Conservation (phyloP, 2,329 filamentous ascomycete genomes). For the Colletotrichum agaves region DNA sequence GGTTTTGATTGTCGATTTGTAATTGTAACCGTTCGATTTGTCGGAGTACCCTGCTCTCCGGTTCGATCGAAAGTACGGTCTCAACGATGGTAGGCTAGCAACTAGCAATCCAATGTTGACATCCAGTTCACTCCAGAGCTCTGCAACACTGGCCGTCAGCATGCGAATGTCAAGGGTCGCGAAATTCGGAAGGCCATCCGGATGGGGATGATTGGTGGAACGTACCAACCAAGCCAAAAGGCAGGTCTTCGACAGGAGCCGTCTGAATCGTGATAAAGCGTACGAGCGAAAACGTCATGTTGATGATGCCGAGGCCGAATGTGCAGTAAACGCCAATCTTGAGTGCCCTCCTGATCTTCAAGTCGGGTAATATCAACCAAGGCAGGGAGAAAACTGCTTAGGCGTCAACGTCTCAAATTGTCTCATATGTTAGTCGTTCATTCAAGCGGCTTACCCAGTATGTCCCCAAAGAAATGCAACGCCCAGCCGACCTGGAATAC, state of each 20-base stretch:
- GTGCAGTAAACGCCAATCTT: slow-evolving; percentile 33
- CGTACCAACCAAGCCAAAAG: slow-evolving; percentile 28
- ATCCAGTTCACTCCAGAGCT: slow-evolving; percentile 30
- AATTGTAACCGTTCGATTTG: slow-evolving; percentile 26
- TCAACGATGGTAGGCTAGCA: slow-evolving; percentile 25
- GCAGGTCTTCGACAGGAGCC: slow-evolving; percentile 14
- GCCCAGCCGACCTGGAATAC: slow-evolving; percentile 33
- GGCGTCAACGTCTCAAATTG: background rate
- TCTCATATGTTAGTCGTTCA: background rate
- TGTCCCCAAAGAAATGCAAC: slow-evolving; percentile 31
- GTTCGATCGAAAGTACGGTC: slow-evolving; percentile 33
- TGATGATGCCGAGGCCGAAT: slow-evolving; percentile 32
- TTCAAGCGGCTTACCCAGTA: background rate
- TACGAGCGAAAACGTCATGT: slow-evolving; percentile 30
- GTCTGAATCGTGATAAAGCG: slow-evolving; percentile 35
- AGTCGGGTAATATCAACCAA: slow-evolving; percentile 24
- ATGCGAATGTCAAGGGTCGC: background rate
- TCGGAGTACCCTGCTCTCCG: slow-evolving; percentile 16
- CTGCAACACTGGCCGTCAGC: background rate
- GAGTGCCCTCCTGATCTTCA: slow-evolving; percentile 24
- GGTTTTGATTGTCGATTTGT: slow-evolving; percentile 26
- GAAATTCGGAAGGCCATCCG: background rate
- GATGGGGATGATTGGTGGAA: background rate
- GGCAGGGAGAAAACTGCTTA: slow-evolving; percentile 19
- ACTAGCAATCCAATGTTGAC: slow-evolving; percentile 30